Conservation (phyloP, 1,284 basidiomycete species). For the Takashimella koratensis region DNA sequence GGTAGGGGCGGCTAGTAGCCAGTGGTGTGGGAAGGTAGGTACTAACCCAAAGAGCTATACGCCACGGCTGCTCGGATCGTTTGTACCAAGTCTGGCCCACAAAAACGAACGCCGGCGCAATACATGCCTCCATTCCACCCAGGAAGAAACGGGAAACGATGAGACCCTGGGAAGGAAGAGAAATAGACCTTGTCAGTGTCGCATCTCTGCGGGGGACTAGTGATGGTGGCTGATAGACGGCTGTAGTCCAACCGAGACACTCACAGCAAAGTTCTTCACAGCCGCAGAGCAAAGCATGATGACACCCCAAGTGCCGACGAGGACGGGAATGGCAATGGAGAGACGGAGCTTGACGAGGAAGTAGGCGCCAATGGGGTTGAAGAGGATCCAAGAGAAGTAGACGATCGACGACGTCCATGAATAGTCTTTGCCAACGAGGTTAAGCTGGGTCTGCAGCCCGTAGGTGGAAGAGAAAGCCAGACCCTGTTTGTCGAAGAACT, state of each 20-base stretch:
- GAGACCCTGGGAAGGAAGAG: too few species aligned
- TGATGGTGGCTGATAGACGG: too few species aligned
- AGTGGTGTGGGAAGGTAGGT: too few species aligned
- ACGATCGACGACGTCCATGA: constrained; percentile 20
- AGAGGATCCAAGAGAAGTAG: constrained; percentile 24
- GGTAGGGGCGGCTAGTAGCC: too few species aligned
- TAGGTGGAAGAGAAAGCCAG: constrained; percentile 24
- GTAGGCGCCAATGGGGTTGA: constrained; percentile 38
- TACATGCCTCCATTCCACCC: constrained; percentile 45
- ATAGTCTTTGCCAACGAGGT: constrained; percentile 32
- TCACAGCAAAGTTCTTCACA: constrained; percentile 20
- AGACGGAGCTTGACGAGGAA: constrained; percentile 42
- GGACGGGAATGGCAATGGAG: constrained; percentile 36
- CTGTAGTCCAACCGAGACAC: too few species aligned
- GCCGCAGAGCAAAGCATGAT: constrained; percentile 22
- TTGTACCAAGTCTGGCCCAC: constrained; percentile 48
- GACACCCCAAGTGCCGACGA: constrained; percentile 39
- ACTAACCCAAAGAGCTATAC: constrained; percentile 39
- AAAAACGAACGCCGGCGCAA: constrained; percentile 41
- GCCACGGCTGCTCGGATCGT: constrained; percentile 44
- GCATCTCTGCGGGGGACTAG: too few species aligned
- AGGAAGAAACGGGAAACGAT: constrained; percentile 43
- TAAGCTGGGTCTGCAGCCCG: constrained; percentile 31
- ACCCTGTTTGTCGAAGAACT: constrained; percentile 9
- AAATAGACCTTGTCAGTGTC: too few species aligned